Base-by-base conservation (phyloP, 2,329 filamentous ascomycete genomes). In the Aureobasidium sp. region DNA sequence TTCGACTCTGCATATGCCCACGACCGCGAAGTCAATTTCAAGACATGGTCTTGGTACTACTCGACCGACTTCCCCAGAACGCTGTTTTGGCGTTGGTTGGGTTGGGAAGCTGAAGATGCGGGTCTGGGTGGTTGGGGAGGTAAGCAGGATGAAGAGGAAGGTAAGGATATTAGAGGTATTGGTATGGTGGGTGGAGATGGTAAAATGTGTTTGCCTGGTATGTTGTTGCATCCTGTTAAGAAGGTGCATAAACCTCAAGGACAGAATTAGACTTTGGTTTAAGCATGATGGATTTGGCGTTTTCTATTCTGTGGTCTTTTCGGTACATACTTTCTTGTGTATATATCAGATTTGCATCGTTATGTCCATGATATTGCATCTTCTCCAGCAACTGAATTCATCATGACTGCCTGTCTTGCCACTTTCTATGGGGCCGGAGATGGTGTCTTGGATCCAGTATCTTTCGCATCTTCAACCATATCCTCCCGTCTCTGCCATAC, bases 1-100 rank as follows among this genome's bases (percentile, higher is more conserved):
- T 68, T 65, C 6, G 77, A 79, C 65, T 71, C 67, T 2, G 72
- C 75, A 9, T 79, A 78, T 63, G 77, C 78, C 63, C 75, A 76
- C 41, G 89, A 94, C 67, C 82, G 90, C 21, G 92, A 97, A 76
- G 90, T 94, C 74, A 96, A 97, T 73, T 87, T 97, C 71, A 81
- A 82, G 59, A 91, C 92, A 1, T 85, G 91, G 69, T 91, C 87
- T 25, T 97, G 91, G 91, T 97, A 94, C 74, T 97, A 96, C 74
- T 90, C 91, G 67, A 88, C 89, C 0, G 85, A 86, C 1, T 96
- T 96, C 70, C 86, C 89, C 7, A 83, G 86, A 3, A 90, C 90
- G 65, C 70, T 97, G 69, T 97, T 94, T 79, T 82, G 85, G 54
- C 81, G 91, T 64, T 97, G 93, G 93, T 76, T 96, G 39, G 92